Evolutionary conservation across 108 stramenopile genomes (phyloP).

Genomic region (Nannochloropsis salina): DNA sequence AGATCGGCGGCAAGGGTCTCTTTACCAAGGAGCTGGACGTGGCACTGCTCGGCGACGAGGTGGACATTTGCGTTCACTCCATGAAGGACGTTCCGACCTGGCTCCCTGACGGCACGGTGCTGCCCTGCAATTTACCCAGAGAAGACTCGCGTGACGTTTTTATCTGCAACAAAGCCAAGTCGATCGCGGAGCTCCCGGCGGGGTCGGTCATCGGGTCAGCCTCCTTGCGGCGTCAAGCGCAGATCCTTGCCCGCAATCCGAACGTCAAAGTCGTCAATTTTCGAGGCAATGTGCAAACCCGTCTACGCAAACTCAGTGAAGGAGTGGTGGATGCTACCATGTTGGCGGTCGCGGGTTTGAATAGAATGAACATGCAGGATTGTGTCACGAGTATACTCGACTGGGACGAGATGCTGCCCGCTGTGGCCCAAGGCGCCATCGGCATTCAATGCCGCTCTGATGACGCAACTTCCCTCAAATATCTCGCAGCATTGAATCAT

Average conservation of each 20-base stretch:
- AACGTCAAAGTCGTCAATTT: constrained; percentile 93
- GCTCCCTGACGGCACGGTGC: constrained; percentile 89
- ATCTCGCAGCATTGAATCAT: constrained; percentile 85
- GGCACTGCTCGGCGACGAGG: constrained; percentile 86
- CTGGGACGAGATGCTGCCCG: constrained; percentile 92
- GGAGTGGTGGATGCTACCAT: constrained; percentile 86
- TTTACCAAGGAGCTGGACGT: constrained; percentile 99
- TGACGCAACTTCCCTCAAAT: constrained; percentile 77
- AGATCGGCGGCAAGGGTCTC: constrained; percentile 98
- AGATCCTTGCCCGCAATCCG: constrained; percentile 86
- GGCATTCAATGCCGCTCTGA: constrained; percentile 96
- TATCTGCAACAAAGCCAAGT: constrained; percentile 69
- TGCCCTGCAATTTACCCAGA: constrained; percentile 92
- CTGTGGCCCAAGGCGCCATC: constrained; percentile 99
- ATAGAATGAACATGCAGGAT: constrained; percentile 92
- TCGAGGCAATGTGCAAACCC: constrained; percentile 98
- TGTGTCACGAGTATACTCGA: constrained; percentile 82
- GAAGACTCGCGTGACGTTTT: constrained; percentile 97
- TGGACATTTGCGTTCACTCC: constrained; percentile 99
- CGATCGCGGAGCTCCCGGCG: constrained; percentile 79
- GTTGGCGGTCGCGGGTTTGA: constrained; percentile 94
- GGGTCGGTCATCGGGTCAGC: constrained; percentile 91
- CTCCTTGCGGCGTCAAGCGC: constrained; percentile 93
- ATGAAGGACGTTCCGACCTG: constrained; percentile 99
- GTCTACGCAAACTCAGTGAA: constrained; percentile 94